A percentile compares a stretch with the other conserved stretches of the same genome.
Evolutionary conservation across 225 moss, liverwort and hornwort genomes (phyloP).

Genomic region (Polytrichum formosum): DNA sequence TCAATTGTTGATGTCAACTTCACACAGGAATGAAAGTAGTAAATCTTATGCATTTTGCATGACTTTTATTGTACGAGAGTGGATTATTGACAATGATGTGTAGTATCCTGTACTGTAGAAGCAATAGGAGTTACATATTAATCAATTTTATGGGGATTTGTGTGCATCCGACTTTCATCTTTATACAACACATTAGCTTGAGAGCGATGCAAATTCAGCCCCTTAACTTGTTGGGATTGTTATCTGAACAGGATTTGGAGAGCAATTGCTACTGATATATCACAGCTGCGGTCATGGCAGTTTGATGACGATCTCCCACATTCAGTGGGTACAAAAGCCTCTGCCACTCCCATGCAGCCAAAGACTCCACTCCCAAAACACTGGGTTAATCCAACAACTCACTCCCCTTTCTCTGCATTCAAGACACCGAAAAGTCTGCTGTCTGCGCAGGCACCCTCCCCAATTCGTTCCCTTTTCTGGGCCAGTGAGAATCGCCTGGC

Average conservation of each 20-base stretch:
- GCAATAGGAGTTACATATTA: too few species aligned
- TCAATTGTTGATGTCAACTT: too few species aligned
- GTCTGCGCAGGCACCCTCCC: constrained; percentile 49
- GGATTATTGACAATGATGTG: too few species aligned
- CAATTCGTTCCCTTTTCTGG: constrained; percentile 49
- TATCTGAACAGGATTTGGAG: constrained; percentile 57
- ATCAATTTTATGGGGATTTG: too few species aligned
- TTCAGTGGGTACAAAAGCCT: constrained; percentile 58
- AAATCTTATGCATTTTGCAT: too few species aligned
- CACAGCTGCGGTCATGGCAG: constrained; percentile 72
- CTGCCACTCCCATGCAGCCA: constrained; percentile 75
- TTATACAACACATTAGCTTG: not conserved
- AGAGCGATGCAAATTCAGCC: not conserved
- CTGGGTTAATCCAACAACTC: constrained; percentile 81
- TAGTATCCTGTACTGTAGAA: too few species aligned
- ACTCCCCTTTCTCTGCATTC: constrained; percentile 74
- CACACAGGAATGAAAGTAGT: too few species aligned
- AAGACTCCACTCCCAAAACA: constrained; percentile 80
- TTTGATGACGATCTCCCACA: constrained; percentile 66
- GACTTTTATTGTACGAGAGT: too few species aligned
- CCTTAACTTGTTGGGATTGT: too few species aligned
- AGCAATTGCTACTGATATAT: constrained; percentile 51
- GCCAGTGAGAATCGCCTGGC: constrained; percentile 36
- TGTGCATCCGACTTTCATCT: not conserved
- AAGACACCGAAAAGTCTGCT: constrained; percentile 76